Evolutionary conservation across 805 yeast genomes (phyloP).

Genomic region (Maudiozyma barnettii): DNA sequence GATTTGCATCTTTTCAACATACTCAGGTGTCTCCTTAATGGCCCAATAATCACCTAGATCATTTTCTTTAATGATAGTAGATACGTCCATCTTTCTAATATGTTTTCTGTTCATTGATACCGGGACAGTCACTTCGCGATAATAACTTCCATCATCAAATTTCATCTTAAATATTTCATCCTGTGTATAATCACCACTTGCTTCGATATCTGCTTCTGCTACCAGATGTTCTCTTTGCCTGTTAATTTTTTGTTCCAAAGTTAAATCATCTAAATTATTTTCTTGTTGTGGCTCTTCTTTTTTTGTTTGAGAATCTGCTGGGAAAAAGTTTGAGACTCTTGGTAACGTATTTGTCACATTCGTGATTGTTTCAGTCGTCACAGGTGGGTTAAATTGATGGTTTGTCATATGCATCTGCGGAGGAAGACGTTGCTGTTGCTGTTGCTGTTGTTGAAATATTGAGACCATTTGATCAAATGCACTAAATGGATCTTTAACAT

Average conservation of each 20-base stretch:
- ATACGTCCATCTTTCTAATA: conserved; percentile 6
- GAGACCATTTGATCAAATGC: conserved; percentile 14
- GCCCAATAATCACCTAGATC: conserved; percentile 2
- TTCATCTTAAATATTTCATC: conserved; percentile 20
- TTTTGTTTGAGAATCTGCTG: neutral
- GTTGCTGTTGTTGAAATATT: neutral
- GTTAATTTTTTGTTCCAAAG: conserved; percentile 1
- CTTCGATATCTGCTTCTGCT: conserved; percentile 8
- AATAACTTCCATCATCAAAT: conserved; percentile 19
- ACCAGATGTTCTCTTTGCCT: neutral
- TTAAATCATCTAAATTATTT: neutral
- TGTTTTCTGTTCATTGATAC: conserved; percentile 18
- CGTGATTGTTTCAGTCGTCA: neutral
- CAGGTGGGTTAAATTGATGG: neutral
- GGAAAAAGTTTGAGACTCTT: neutral
- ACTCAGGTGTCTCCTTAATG: conserved; percentile 3
- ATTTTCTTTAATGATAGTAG: conserved; percentile 1
- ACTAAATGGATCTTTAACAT: conserved; percentile 21
- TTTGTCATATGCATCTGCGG: neutral
- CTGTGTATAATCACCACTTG: conserved; percentile 18
- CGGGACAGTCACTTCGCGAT: conserved; percentile 19
- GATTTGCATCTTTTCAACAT: neutral
- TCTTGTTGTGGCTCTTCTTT: neutral
- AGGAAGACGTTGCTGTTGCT: neutral
- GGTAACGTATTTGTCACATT: neutral